Conservation (phyloP, 331 rosid genomes). For the Erythrophleum ivorense region DNA sequence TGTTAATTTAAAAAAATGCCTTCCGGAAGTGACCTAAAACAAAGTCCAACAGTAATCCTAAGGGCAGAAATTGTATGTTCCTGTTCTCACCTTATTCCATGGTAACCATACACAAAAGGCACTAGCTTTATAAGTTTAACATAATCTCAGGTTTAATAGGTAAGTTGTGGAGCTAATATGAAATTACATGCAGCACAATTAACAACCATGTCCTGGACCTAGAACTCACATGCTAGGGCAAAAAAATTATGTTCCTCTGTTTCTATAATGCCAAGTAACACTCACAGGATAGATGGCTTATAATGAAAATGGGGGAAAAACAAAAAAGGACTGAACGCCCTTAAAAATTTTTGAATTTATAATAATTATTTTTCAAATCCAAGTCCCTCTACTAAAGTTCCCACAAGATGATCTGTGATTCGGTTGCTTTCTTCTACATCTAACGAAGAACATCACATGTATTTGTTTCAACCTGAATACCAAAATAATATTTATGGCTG, state of each 20-base stretch:
- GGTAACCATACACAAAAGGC: constrained; percentile 11
- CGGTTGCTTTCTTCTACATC: constrained; percentile 18
- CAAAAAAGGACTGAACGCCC: neutral
- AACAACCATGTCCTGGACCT: neutral
- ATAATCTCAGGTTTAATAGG: neutral
- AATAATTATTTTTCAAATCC: neutral
- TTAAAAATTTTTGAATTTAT: neutral
- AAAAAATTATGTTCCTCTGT: neutral
- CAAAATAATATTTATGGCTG: neutral
- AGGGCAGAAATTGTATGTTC: constrained; percentile 1
- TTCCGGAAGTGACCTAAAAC: neutral
- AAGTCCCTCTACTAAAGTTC: neutral
- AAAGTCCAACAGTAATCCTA: neutral
- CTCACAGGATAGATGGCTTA: neutral
- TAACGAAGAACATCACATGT: constrained; percentile 8
- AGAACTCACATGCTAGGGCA: constrained; percentile 15
- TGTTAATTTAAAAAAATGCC: neutral
- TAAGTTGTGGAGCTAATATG: constrained; percentile 1
- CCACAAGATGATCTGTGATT: neutral
- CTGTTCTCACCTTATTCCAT: neutral
- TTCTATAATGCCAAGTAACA: constrained; percentile 20
- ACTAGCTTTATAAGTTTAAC: neutral
- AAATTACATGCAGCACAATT: constrained; percentile 37
- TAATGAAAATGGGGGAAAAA: constrained; percentile 12
- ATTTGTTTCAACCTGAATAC: constrained; percentile 21